Conservation (phyloP, 2,329 filamentous ascomycete species). For the Westerdykella sp. region DNA sequence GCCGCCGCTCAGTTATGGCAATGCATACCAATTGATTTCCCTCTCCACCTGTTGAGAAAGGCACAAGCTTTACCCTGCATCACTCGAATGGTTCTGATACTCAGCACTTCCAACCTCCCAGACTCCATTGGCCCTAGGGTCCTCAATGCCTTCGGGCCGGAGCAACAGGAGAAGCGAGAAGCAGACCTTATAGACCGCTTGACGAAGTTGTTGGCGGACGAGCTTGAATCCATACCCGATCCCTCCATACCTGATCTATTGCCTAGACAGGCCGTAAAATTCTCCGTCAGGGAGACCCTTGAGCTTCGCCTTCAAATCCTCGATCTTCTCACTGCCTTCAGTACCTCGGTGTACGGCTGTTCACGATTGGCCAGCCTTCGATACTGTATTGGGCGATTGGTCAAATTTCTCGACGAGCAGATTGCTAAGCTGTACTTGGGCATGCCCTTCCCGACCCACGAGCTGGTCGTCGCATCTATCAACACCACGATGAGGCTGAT, state of each 20-base stretch:
- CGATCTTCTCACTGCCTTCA: slow-evolving; percentile 51
- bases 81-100: slow-evolving; percentile 56
- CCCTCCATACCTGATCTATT: slow-evolving; percentile 5
- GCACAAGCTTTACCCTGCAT: slow-evolving; percentile 61
- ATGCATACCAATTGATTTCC: slow-evolving; percentile 58
- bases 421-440: slow-evolving; percentile 53
- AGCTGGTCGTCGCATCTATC: slow-evolving; percentile 45
- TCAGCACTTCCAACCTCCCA: slow-evolving; percentile 60
- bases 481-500: slow-evolving; percentile 57
- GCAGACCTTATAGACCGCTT: slow-evolving; percentile 55
- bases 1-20: slow-evolving; percentile 57
- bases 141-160: slow-evolving; percentile 39
- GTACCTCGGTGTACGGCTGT: slow-evolving; percentile 54
- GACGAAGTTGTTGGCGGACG: slow-evolving; percentile 56
- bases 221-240: slow-evolving; percentile 35
- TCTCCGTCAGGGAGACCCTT: slow-evolving; percentile 31
- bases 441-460: slow-evolving; percentile 29
- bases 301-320: slow-evolving; percentile 44
- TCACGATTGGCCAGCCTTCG: slow-evolving; percentile 62
- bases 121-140: slow-evolving; percentile 61
- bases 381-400: slow-evolving; percentile 65
- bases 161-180: slow-evolving; percentile 36
- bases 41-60: slow-evolving; percentile 60
- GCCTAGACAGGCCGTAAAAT: neutral
- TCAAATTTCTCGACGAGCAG: slow-evolving; percentile 69